Evolutionary conservation across 768 basidiomycete species (phyloP), one percentile per base, ranked within the genome.

Genomic region (Hemileccinum rubropunctum): DNA sequence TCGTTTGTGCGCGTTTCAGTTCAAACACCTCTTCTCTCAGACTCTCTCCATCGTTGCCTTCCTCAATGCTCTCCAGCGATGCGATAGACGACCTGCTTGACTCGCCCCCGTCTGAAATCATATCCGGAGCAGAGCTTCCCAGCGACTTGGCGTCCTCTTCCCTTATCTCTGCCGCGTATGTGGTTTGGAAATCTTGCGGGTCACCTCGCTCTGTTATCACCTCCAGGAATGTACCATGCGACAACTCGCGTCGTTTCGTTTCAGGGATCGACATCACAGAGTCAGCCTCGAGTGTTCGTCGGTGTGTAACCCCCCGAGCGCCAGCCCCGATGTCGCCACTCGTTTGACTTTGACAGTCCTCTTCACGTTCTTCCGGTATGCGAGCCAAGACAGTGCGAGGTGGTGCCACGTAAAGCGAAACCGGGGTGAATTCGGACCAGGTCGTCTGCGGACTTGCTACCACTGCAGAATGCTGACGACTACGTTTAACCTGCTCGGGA

Each of bases 1-100:
- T 74, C 41, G 76, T 73, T 42, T 75, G 77, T 3, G 69, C 78
- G 12, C 76, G 71, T 54, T 69, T 71, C 39, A 79, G 65, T 52
- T 79, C 77, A 53, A 75, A 78, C 2, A 62, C 63, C 45, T 65
- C 69, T n/a, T 68, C 69, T 17, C 57, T 39, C 18, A 56, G 42
- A 20, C 66, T 58, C 33, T 50, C 54, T 34, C 35, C 36, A 20
- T 42, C 50, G 13, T 40, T 23, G 3, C 23, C 23, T 6, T 8
- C 47, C 28, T 54, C 57, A 3, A 54, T 41, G 45, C 66, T 66
- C 41, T 60, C 52, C 26, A 69, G 52, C 20, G 65, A 65, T 32
- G 21, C 42, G 17, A 34, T 52, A n/a, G 66, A 65, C 3, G 59
- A 51, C 42, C 61, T 57, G 28, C 51, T 59, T 3, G 66, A 61